Conservation (phyloP, 192 early-diverging fungal genomes). For the Rhizoclosmatium globosum region DNA sequence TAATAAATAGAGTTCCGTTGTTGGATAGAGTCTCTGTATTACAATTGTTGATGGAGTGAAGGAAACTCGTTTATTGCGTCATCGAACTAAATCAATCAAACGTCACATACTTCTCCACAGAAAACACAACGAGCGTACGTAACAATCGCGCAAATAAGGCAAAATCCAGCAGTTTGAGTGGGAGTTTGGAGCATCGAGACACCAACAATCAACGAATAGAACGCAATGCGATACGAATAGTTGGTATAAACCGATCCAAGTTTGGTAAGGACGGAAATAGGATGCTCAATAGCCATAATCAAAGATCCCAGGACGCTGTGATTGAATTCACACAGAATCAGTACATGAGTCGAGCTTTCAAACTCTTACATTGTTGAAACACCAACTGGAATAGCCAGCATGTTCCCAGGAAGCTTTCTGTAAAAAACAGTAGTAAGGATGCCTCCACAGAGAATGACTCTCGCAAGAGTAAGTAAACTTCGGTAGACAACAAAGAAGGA, state of each 20-base stretch:
- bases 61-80: too few relatives aligned
- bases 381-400: conserved; percentile 7
- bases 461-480: neutral
- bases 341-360: neutral
- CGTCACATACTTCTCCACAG: conserved; percentile 32
- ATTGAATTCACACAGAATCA: neutral
- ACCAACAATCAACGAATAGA: conserved; percentile 21
- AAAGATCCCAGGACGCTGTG: conserved; percentile 32
- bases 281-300: conserved; percentile 43
- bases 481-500: neutral
- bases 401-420: conserved; percentile 32
- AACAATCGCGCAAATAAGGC: conserved; percentile 36
- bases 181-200: conserved; percentile 40
- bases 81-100: neutral
- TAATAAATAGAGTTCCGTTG: too few relatives aligned
- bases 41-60: too few relatives aligned
- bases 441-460: conserved; percentile 48
- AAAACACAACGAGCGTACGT: conserved; percentile 42
- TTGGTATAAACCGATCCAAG: conserved; percentile 36
- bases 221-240: conserved; percentile 30
- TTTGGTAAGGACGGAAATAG: conserved; percentile 24
- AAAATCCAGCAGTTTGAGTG: conserved; percentile 40
- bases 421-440: conserved; percentile 41
- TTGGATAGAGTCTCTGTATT: too few relatives aligned
- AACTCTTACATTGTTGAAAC: conserved; percentile 15